These are phyloP conservation scores for Tulasnella calospora DNA, from an alignment of 768 basidiomycete genomes.

Conservation along the genomic window DNA sequence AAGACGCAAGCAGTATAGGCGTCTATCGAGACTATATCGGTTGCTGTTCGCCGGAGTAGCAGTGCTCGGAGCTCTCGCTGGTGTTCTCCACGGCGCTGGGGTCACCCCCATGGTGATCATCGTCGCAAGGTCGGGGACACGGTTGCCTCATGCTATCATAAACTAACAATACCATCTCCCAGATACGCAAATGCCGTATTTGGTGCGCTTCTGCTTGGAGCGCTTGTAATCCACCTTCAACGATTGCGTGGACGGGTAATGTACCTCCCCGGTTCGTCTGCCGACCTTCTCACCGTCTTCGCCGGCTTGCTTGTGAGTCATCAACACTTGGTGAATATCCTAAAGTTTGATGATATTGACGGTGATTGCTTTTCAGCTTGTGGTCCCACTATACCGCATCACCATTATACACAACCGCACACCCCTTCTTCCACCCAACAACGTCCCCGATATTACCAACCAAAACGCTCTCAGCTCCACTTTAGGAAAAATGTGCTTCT, in stretches of 20 bases:
- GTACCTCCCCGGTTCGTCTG: not conserved
- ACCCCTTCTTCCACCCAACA: not conserved
- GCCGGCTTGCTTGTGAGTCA: not conserved
- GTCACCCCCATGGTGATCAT: not conserved
- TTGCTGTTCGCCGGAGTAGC: not conserved
- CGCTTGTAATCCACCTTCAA: not conserved
- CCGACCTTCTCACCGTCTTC: slow-evolving; percentile 4
- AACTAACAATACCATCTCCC: not conserved
- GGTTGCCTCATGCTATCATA: not conserved
- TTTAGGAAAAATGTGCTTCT: slow-evolving; percentile 1
- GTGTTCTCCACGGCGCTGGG: not conserved
- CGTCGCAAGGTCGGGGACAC: not conserved
- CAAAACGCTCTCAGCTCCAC: not conserved
- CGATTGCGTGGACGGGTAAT: not conserved
- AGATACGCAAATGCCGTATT: slow-evolving; percentile 8
- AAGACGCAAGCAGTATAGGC: not conserved
- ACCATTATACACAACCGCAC: not conserved
- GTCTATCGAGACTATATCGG: not conserved
- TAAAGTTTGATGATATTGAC: not conserved
- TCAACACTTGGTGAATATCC: too few relatives aligned
- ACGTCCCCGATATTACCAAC: not conserved
- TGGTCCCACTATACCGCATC: not conserved
- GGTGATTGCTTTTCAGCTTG: not conserved
- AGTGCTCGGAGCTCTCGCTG: not conserved
- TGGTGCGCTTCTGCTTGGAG: not conserved